A percentile compares a stretch with the other conserved stretches of the same genome.
Evolutionary conservation across 768 basidiomycete species (phyloP).

Genomic region (Boletus subcaerulescens): DNA sequence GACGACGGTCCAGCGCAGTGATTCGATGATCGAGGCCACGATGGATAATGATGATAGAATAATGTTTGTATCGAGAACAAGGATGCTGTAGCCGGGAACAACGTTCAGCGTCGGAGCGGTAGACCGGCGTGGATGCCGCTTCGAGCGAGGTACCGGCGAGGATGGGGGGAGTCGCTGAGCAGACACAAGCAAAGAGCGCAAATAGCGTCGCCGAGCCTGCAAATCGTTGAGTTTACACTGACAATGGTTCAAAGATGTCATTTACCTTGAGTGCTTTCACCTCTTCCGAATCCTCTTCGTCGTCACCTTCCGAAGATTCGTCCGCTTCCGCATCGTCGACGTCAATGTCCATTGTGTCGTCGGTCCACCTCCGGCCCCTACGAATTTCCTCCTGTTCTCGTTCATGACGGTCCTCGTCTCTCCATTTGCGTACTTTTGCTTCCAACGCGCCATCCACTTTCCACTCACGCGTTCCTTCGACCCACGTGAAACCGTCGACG

Average conservation of each 20-base stretch:
- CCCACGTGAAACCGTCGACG: constrained; percentile 77
- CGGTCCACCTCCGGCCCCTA: constrained; percentile 58
- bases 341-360: constrained; percentile 73
- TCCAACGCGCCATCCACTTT: constrained; percentile 60
- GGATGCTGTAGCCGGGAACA: constrained; percentile 81
- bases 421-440: constrained; percentile 69
- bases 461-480: constrained; percentile 59
- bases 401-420: constrained; percentile 64
- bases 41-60: constrained; percentile 78
- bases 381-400: constrained; percentile 66
- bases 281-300: constrained; percentile 67
- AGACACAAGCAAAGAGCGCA: constrained; percentile 63
- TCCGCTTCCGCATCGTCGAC: constrained; percentile 48
- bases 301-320: constrained; percentile 45
- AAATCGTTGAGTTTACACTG: constrained; percentile 6
- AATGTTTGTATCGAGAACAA: constrained; percentile 95
- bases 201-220: constrained; percentile 71
- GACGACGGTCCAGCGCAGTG: constrained; percentile 80
- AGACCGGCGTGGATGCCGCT: constrained; percentile 27
- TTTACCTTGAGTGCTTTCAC: constrained; percentile 78
- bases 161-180: constrained; percentile 31
- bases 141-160: constrained; percentile 27
- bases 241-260: constrained; percentile 7
- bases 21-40: constrained; percentile 75
- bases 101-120: constrained; percentile 47